Evolutionary conservation across 805 yeast genomes (phyloP).

Genomic region (Pichia phayaonensis): DNA sequence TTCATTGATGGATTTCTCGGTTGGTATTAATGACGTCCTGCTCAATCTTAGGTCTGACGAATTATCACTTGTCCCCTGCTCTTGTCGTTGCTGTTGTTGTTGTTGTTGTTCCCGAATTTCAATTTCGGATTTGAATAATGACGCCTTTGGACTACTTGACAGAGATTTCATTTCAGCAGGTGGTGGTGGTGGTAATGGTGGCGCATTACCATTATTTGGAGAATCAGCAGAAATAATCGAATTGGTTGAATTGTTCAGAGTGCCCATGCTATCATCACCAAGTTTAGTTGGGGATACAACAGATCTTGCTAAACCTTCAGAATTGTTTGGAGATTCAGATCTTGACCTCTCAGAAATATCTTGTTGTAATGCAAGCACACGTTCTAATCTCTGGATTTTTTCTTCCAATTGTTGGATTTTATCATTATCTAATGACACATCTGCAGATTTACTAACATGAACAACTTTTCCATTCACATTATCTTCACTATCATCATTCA

Average conservation of each 20-base stretch:
- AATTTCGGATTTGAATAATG: conserved; percentile 12
- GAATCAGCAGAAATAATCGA: neutral
- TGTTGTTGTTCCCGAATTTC: neutral
- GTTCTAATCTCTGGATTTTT: conserved; percentile 25
- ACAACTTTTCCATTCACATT: neutral
- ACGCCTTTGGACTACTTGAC: conserved; percentile 21
- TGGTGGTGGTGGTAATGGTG: conserved; percentile 28
- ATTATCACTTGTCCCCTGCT: neutral
- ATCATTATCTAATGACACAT: neutral
- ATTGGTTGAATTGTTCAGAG: neutral
- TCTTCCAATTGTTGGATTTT: conserved; percentile 27
- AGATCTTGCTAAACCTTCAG: neutral
- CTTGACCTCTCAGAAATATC: conserved; percentile 5
- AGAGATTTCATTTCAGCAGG: conserved; percentile 19
- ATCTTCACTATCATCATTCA: conserved; percentile 2
- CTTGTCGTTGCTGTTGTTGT: neutral
- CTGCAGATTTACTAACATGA: neutral
- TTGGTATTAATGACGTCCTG: conserved; percentile 19
- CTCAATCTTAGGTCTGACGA: conserved; percentile 12
- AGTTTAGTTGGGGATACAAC: too few relatives aligned
- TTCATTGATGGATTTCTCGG: conserved; percentile 14
- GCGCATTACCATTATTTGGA: conserved; percentile 7
- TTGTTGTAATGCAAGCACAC: conserved; percentile 20
- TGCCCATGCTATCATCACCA: too few relatives aligned
- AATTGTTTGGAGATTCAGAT: neutral